Evolutionary conservation across 495 filamentous ascomycete species (phyloP).

Genomic region (Talaromyces thailandensis): DNA sequence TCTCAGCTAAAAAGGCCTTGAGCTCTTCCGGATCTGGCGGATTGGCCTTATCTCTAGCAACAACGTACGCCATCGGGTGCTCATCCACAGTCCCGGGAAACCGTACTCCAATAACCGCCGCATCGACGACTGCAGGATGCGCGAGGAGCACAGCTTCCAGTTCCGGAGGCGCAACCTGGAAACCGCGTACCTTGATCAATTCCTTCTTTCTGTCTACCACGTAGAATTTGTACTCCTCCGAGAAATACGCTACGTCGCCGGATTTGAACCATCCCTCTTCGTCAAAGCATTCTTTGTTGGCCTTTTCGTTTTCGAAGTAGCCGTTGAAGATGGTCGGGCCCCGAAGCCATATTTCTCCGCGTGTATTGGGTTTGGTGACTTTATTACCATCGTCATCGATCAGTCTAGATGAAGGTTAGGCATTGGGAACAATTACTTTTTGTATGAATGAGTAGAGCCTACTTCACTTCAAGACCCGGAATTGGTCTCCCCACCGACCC

Average conservation of each 20-base stretch:
- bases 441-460: not conserved
- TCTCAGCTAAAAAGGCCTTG: not conserved
- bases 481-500: not conserved
- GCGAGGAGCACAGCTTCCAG: slow-evolving; percentile 34
- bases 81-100: not conserved
- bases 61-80: not conserved
- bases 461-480: not conserved
- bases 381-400: not conserved
- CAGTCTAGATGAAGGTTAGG: not conserved
- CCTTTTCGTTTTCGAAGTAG: slow-evolving; percentile 30
- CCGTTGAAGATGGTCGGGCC: slow-evolving; percentile 29
- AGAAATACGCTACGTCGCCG: slow-evolving; percentile 25
- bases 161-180: slow-evolving; percentile 39
- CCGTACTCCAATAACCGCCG: not conserved
- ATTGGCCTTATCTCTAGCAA: not conserved
- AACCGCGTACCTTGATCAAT: slow-evolving; percentile 30
- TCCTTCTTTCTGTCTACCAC: slow-evolving; percentile 7
- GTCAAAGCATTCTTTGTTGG: slow-evolving; percentile 26
- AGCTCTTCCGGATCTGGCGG: not conserved
- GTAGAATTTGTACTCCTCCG: not conserved
- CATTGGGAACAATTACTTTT: too few species aligned
- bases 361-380: slow-evolving; percentile 9
- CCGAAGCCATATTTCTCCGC: slow-evolving; percentile 26
- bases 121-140: slow-evolving; percentile 13
- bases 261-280: slow-evolving; percentile 33